Percentiles rank a stretch among this genome's conserved stretches.
Conservation (phyloP, 805 yeast species). For the Candida morakotiae region DNA sequence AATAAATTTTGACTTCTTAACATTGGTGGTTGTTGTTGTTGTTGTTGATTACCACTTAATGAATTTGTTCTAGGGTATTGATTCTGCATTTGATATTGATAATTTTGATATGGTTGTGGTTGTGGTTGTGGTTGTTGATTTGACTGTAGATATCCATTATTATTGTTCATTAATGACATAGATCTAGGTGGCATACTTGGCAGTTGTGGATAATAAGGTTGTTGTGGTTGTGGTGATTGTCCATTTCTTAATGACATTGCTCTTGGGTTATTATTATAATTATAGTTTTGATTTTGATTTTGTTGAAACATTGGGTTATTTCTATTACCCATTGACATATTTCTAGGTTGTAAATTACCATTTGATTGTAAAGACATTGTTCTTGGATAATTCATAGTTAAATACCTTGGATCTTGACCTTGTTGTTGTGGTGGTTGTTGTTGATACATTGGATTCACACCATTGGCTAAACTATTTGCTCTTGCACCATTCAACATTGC, state of each 20-base stretch:
- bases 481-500: slow-evolving; percentile 45
- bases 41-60: slow-evolving; percentile 6
- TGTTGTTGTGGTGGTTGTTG: slow-evolving; percentile 10
- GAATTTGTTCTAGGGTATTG: slow-evolving; percentile 8
- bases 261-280: slow-evolving; percentile 17
- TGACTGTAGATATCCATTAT: not conserved
- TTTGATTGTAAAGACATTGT: slow-evolving; percentile 15
- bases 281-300: slow-evolving; percentile 12
- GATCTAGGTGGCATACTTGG: slow-evolving; percentile 1
- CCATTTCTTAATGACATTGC: slow-evolving; percentile 24
- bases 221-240: slow-evolving; percentile 6
- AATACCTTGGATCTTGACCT: slow-evolving; percentile 5
- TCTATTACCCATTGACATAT: slow-evolving; percentile 2
- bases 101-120: slow-evolving; percentile 4
- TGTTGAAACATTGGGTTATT: slow-evolving; percentile 1
- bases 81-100: slow-evolving; percentile 3
- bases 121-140: slow-evolving; percentile 7
- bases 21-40: not conserved
- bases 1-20: slow-evolving; percentile 8
- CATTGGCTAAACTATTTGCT: slow-evolving; percentile 38
- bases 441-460: slow-evolving; percentile 25
- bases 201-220: not conserved
- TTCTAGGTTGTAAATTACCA: not conserved
- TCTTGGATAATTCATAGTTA: slow-evolving; percentile 8
- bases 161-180: slow-evolving; percentile 5